phyloP scores from a whole-genome alignment of 768 basidiomycete genomes.

The Rubroboletus pulcherrimus region DNA sequence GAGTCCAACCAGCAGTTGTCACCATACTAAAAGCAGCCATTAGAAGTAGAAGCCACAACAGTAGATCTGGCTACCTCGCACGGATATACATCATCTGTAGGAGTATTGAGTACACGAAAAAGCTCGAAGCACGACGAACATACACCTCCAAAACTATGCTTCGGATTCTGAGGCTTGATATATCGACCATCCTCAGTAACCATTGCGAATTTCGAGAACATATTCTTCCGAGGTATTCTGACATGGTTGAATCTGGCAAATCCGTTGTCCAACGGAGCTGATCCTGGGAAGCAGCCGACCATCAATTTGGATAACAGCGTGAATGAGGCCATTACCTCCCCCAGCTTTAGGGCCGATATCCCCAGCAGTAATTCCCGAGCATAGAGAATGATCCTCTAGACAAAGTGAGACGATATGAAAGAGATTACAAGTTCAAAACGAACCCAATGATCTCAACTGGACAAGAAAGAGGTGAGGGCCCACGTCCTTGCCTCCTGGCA shows the following conservation, averaged over 20 bases:
- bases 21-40: conserved; percentile 50
- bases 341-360: conserved; percentile 52
- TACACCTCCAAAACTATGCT: conserved; percentile 73
- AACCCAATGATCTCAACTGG: conserved; percentile 62
- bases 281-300: conserved; percentile 37
- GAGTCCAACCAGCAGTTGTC: conserved; percentile 53
- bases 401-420: background rate
- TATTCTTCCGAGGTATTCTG: conserved; percentile 62
- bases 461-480: conserved; percentile 78
- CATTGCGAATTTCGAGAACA: conserved; percentile 72
- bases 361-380: conserved; percentile 61
- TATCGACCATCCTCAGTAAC: conserved; percentile 66
- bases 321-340: conserved; percentile 28
- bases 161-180: conserved; percentile 63
- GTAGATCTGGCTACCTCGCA: conserved; percentile 40
- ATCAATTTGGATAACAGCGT: background rate
- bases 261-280: conserved; percentile 57
- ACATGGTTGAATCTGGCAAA: conserved; percentile 64
- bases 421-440: background rate
- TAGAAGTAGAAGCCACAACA: background rate
- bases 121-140: conserved; percentile 21
- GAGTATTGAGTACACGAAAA: background rate
- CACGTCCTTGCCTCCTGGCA: conserved; percentile 54
- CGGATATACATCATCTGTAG: conserved; percentile 71
- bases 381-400: conserved; percentile 54